Evolutionary conservation across 2,329 filamentous ascomycete species (phyloP).

Genomic region (Parascedosporium putredinis): DNA sequence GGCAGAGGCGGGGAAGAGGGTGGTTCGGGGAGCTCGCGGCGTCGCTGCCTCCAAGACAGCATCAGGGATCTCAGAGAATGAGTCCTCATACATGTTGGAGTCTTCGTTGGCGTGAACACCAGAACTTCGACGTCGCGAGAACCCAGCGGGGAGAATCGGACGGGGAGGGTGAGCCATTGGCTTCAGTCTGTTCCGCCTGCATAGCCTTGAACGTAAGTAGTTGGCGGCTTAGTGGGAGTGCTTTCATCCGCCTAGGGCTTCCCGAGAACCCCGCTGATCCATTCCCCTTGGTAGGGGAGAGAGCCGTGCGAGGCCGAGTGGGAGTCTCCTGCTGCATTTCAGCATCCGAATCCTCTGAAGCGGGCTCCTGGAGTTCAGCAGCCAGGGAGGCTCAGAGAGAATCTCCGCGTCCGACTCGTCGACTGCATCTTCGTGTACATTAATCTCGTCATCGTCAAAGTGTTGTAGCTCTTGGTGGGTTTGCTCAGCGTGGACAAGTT

Average conservation of each 20-base stretch:
- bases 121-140: constrained; percentile 4
- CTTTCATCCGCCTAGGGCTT: constrained; percentile 25
- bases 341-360: background rate
- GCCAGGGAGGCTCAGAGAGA: background rate
- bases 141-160: constrained; percentile 9
- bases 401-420: background rate
- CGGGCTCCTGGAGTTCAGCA: background rate
- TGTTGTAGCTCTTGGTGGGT: too few relatives aligned
- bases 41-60: constrained; percentile 39
- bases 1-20: background rate
- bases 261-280: constrained; percentile 20
- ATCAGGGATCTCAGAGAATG: constrained; percentile 47
- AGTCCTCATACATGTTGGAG: constrained; percentile 37
- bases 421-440: background rate
- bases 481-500: too few relatives aligned
- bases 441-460: background rate
- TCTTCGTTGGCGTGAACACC: constrained; percentile 18
- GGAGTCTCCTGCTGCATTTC: background rate
- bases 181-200: constrained; percentile 11
- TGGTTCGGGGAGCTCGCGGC: constrained; percentile 21
- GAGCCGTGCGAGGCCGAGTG: background rate
- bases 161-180: background rate
- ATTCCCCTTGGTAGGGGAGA: background rate
- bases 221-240: constrained; percentile 22
- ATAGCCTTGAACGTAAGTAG: constrained; percentile 21